Percentiles rank a stretch among this genome's conserved stretches.
These are phyloP conservation scores for Coniochaeta sp. DNA, from an alignment of 2,329 filamentous ascomycete species.

Conservation along the genomic window DNA sequence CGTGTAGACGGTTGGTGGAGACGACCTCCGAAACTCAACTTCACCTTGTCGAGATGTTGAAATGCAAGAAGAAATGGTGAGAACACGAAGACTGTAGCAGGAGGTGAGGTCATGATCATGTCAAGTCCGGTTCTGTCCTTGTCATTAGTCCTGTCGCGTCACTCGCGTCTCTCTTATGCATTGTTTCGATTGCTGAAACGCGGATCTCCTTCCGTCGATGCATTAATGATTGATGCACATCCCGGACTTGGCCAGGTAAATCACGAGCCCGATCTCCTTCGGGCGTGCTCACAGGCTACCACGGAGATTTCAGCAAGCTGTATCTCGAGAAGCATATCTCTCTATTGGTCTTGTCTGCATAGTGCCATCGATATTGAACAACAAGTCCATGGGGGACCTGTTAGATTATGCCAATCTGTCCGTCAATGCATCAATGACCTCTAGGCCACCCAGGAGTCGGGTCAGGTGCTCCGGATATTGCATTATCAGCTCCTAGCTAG, in stretches of 20 bases:
- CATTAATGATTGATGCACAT: not conserved
- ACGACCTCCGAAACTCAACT: not conserved
- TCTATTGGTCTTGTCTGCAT: not conserved
- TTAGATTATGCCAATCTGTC: conserved; percentile 12
- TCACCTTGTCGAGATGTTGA: not conserved
- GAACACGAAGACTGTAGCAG: not conserved
- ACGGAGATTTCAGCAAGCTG: no score
- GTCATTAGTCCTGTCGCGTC: not conserved
- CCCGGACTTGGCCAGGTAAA: not conserved
- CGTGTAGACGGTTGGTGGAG: not conserved
- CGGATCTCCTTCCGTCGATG: not conserved
- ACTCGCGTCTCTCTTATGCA: not conserved
- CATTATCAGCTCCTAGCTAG: not conserved
- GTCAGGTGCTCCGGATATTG: not conserved
- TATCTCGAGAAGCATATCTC: no score
- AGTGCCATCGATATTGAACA: no score
- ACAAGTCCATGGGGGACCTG: not conserved
- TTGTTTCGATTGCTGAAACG: conserved; percentile 2
- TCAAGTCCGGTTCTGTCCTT: not conserved
- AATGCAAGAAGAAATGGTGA: no score
- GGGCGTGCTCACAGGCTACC: no score
- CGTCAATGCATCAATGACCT: conserved; percentile 8
- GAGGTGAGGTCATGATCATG: not conserved
- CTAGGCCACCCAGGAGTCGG: no score
- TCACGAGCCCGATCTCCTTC: no score